These are phyloP conservation scores for Pichia occidentalis DNA, from an alignment of 805 yeast genomes.

Conservation along the genomic window DNA sequence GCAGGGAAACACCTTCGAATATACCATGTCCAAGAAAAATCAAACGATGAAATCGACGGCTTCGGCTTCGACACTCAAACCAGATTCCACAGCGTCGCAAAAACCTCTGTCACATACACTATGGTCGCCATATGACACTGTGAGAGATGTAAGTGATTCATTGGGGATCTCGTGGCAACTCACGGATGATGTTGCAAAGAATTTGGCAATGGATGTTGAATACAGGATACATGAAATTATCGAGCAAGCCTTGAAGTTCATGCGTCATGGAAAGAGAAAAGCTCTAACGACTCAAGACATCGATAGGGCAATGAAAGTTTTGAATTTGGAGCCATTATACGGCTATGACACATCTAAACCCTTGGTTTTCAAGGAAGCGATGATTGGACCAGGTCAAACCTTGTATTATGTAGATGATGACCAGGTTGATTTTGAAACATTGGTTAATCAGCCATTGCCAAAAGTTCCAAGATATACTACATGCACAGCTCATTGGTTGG, in stretches of 20 bases:
- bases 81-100: constrained; percentile 20
- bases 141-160: constrained; percentile 90
- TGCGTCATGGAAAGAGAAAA: constrained; percentile 88
- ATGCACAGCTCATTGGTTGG: constrained; percentile 95
- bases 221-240: constrained; percentile 91
- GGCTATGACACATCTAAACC: constrained; percentile 75
- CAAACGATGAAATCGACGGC: neutral
- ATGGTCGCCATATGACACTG: constrained; percentile 98
- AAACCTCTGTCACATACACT: constrained; percentile 76
- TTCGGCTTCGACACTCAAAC: neutral
- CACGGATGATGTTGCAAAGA: constrained; percentile 89
- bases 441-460: constrained; percentile 91
- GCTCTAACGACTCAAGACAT: constrained; percentile 77
- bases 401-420: constrained; percentile 86
- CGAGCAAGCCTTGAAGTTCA: constrained; percentile 93
- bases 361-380: constrained; percentile 75
- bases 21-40: constrained; percentile 7
- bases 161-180: constrained; percentile 65
- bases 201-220: constrained; percentile 98
- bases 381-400: constrained; percentile 88
- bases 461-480: constrained; percentile 89
- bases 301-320: constrained; percentile 69
- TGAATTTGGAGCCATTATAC: constrained; percentile 91
- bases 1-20: no score
- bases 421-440: constrained; percentile 88